Evolutionary conservation across 768 basidiomycete species (phyloP).

Genomic region (Suillus subalutaceus): DNA sequence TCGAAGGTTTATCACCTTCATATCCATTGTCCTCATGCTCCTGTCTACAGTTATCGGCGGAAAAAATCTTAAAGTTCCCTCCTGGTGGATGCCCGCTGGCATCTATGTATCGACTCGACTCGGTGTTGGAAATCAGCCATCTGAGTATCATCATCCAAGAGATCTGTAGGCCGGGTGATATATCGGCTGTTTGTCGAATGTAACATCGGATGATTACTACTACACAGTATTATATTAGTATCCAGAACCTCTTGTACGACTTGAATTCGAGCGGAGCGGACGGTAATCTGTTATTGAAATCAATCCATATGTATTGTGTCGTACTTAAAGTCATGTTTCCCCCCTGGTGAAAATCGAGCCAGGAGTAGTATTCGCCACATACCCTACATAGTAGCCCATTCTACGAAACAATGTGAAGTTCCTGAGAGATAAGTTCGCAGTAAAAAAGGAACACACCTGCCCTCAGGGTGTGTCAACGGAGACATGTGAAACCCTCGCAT

Average conservation of each 20-base stretch:
- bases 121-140: too few relatives aligned
- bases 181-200: too few relatives aligned
- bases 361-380: background rate
- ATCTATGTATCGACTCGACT: too few relatives aligned
- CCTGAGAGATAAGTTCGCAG: background rate
- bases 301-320: background rate
- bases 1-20: too few relatives aligned
- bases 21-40: too few relatives aligned
- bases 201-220: background rate
- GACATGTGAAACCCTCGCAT: background rate
- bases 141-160: too few relatives aligned
- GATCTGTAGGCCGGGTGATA: too few relatives aligned
- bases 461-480: background rate
- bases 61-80: too few relatives aligned
- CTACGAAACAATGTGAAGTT: background rate
- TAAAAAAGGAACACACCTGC: background rate
- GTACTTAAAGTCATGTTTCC: background rate
- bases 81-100: too few relatives aligned
- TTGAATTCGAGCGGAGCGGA: background rate
- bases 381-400: background rate
- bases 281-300: background rate
- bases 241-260: background rate
- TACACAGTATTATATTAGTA: background rate
- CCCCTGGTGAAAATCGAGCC: background rate
- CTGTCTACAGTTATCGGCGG: too few relatives aligned